Conservation (phyloP, 495 filamentous ascomycete species). For the Beverwykella pulmonaria region DNA sequence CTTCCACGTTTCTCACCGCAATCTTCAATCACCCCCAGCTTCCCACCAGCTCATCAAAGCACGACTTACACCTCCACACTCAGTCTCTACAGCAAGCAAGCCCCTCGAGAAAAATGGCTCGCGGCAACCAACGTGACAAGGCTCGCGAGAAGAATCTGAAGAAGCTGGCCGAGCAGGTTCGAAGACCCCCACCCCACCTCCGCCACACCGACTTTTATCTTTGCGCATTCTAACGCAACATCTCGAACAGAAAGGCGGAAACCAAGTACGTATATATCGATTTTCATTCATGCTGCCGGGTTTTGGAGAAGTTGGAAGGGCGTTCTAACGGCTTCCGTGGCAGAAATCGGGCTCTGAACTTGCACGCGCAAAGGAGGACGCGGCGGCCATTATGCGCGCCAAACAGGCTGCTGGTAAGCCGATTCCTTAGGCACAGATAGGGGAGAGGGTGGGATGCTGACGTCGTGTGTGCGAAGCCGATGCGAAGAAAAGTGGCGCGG, state of each 20-base stretch:
- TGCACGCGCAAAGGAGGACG: constrained; percentile 70
- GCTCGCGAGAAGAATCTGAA: constrained; percentile 81
- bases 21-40: background rate
- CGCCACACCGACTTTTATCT: background rate
- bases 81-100: background rate
- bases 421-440: background rate
- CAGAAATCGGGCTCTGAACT: constrained; percentile 68
- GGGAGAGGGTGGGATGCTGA: constrained; percentile 15
- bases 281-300: no score
- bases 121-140: constrained; percentile 91
- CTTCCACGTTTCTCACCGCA: background rate
- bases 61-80: background rate
- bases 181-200: constrained; percentile 32
- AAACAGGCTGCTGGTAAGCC: constrained; percentile 81
- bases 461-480: constrained; percentile 31
- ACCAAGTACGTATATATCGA: constrained; percentile 48
- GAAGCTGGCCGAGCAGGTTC: constrained; percentile 59
- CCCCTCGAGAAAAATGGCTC: constrained; percentile 63
- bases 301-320: background rate
- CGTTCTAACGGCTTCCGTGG: constrained; percentile 19
- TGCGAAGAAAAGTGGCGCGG: constrained; percentile 25
- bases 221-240: background rate
- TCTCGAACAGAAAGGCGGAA: constrained; percentile 63
- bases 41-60: background rate
- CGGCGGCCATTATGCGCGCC: constrained; percentile 81